Percentiles rank a stretch among this genome's conserved stretches.
Conservation (phyloP, 2,329 filamentous ascomycete species). For the Fusarium xylarioides region DNA sequence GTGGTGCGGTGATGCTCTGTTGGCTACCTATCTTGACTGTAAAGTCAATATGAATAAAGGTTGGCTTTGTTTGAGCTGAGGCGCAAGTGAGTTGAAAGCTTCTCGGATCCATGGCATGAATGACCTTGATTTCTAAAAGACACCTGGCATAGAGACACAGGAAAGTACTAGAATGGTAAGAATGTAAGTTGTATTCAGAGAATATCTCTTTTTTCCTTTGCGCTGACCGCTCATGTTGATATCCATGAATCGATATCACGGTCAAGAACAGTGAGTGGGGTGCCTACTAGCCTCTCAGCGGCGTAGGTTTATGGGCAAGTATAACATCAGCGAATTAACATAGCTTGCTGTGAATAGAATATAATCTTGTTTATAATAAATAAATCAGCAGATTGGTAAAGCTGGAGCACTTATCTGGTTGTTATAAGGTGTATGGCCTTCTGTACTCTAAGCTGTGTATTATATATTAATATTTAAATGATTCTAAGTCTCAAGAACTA, state of each 20-base stretch:
- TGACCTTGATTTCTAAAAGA: not conserved
- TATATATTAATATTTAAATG: not conserved
- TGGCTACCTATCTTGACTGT: not conserved
- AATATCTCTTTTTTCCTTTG: not conserved
- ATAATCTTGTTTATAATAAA: not conserved
- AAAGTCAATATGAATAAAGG: conserved; percentile 1
- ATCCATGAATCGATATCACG: not conserved
- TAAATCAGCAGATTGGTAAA: not conserved
- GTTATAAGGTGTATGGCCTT: not conserved
- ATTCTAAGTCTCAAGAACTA: not conserved
- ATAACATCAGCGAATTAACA: conserved; percentile 7
- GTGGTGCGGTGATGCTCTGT: conserved; percentile 21
- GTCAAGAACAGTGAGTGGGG: conserved; percentile 29
- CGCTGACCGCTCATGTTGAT: conserved; percentile 24
- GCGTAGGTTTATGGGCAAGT: conserved; percentile 15
- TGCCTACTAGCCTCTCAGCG: conserved; percentile 5
- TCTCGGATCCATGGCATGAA: not conserved
- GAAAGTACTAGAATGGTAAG: not conserved
- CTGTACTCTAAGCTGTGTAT: no score
- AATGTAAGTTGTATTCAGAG: not conserved
- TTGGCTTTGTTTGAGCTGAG: not conserved
- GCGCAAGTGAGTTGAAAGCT: not conserved
- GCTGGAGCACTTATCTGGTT: not conserved
- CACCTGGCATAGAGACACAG: not conserved
- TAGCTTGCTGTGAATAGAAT: not conserved